Conservation (phyloP, 139 green algal genomes). For the Closterium sp. region DNA sequence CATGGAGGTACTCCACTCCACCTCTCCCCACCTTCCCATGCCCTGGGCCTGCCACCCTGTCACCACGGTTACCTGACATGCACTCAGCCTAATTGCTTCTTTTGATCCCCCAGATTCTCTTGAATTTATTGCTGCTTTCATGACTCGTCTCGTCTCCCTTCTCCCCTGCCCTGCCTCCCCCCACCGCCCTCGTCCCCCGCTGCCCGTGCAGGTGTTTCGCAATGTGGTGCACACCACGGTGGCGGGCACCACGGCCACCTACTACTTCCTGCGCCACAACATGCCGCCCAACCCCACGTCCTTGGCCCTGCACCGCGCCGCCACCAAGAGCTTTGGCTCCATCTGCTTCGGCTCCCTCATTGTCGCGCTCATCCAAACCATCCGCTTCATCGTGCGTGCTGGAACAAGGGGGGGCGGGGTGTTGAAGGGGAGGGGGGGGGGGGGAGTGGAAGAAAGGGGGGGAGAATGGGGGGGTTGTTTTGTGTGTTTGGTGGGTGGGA, state of each 20-base stretch:
- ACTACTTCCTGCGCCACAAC: conserved; percentile 44
- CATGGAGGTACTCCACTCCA: background rate
- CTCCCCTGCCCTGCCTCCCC: background rate
- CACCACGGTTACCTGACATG: background rate
- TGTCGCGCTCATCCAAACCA: conserved; percentile 23
- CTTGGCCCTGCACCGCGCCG: background rate
- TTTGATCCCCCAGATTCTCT: background rate
- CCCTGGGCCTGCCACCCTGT: background rate
- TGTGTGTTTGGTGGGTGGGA: background rate
- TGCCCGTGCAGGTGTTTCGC: conserved; percentile 12
- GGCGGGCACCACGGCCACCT: conserved; percentile 39
- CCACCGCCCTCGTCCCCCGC: background rate
- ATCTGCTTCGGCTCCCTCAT: conserved; percentile 38
- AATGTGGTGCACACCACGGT: conserved; percentile 38
- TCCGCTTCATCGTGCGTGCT: conserved; percentile 26
- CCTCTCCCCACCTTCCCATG: no score
- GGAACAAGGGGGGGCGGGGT: background rate
- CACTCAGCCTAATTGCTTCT: background rate
- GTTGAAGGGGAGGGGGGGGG: background rate
- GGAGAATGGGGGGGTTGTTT: background rate
- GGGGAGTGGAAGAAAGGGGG: background rate
- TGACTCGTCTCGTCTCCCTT: background rate
- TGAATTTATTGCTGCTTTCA: background rate
- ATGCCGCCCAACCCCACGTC: conserved; percentile 37
- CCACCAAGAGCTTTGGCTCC: conserved; percentile 39